phyloP scores from a whole-genome alignment of 2,329 filamentous ascomycete species.

The Penicillium sumatraense region DNA sequence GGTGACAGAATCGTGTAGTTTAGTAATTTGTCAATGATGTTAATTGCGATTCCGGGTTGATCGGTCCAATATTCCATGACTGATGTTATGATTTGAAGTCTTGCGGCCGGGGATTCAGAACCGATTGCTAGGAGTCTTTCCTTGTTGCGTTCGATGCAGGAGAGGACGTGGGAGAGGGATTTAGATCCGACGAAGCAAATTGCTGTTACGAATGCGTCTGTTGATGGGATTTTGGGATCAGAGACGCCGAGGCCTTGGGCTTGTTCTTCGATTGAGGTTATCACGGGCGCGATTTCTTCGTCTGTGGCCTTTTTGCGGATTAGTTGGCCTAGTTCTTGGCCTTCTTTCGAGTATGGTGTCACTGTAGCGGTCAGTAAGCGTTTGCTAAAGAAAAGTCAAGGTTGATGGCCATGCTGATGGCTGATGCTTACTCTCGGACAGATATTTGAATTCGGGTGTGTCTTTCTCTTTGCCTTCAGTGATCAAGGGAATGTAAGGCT shows the following conservation, averaged over 20 bases:
- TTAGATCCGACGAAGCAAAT: constrained; percentile 95
- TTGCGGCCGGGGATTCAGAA: constrained; percentile 72
- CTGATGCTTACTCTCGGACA: constrained; percentile 72
- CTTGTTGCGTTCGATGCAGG: constrained; percentile 93
- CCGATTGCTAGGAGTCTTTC: constrained; percentile 82
- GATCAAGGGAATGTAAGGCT: constrained; percentile 80
- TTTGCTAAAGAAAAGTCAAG: not conserved
- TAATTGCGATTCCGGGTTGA: constrained; percentile 88
- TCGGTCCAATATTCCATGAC: constrained; percentile 93
- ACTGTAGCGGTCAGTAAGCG: constrained; percentile 49
- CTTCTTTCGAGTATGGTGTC: constrained; percentile 81
- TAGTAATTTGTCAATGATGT: constrained; percentile 93
- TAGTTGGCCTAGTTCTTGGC: constrained; percentile 77
- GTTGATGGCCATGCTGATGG: too few relatives aligned
- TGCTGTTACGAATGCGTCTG: constrained; percentile 90
- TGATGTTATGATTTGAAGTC: constrained; percentile 85
- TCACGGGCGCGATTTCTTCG: constrained; percentile 80
- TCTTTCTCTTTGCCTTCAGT: constrained; percentile 90
- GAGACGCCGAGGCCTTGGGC: constrained; percentile 69
- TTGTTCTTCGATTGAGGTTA: constrained; percentile 79
- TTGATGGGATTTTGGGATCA: constrained; percentile 82
- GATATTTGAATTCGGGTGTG: constrained; percentile 93
- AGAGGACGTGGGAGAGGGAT: constrained; percentile 92
- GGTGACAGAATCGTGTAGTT: constrained; percentile 96
- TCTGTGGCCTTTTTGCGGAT: constrained; percentile 84